These are phyloP conservation scores for Lichtheimia hyalospora DNA, from an alignment of 371 early-diverging fungal species.

Conservation along the genomic window DNA sequence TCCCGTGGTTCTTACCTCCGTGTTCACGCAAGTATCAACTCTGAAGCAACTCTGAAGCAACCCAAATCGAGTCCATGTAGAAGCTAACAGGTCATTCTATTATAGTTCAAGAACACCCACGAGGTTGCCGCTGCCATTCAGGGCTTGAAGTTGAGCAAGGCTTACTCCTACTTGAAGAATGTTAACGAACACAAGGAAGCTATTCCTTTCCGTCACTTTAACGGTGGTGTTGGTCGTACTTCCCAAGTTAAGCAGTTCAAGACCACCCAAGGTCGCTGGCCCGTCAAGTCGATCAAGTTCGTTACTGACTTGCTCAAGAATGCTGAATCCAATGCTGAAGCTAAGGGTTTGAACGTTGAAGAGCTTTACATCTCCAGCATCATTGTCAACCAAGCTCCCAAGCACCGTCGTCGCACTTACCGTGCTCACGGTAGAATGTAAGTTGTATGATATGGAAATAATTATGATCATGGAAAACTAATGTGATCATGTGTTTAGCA, in stretches of 20 bases:
- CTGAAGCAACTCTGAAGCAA: neutral
- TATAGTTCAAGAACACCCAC: conserved; percentile 93
- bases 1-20: conserved; percentile 32
- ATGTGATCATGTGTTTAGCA: conserved; percentile 20
- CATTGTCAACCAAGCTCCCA: conserved; percentile 98
- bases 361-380: conserved; percentile 91
- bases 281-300: conserved; percentile 96
- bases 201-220: conserved; percentile 98
- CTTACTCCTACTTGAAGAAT: conserved; percentile 93
- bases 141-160: conserved; percentile 93
- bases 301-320: conserved; percentile 95
- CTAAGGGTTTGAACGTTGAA: conserved; percentile 90
- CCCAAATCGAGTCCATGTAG: too few species aligned
- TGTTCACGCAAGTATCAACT: conserved; percentile 26
- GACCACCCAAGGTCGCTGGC: conserved; percentile 98
- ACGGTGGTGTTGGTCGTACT: conserved; percentile 97
- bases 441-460: neutral
- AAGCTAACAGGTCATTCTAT: neutral
- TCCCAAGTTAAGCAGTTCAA: conserved; percentile 97
- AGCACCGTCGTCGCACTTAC: conserved; percentile 97
- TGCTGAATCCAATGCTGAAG: conserved; percentile 92
- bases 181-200: conserved; percentile 97
- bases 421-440: conserved; percentile 98
- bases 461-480: neutral
- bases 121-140: conserved; percentile 96